Percentiles rank a stretch among this genome's conserved stretches.
These are phyloP conservation scores for Dorcoceras hygrometricum DNA, from an alignment of 257 asterid genomes.

Conservation along the genomic window DNA sequence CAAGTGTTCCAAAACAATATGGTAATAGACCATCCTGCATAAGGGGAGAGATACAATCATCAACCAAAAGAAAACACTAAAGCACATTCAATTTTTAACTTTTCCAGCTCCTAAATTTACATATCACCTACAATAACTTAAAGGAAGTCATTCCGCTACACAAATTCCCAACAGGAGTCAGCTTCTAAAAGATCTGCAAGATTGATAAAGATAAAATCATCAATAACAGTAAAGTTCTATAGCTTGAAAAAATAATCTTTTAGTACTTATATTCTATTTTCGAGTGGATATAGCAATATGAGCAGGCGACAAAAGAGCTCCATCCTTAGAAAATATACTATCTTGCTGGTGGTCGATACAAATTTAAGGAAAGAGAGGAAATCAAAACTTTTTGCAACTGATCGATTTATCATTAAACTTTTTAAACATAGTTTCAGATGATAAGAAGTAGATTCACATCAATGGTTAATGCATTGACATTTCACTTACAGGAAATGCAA, in stretches of 20 bases:
- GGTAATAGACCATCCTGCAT: constrained; percentile 34
- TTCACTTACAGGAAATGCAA: not conserved
- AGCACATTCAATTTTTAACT: not conserved
- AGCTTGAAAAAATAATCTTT: no score
- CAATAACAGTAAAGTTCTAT: not conserved
- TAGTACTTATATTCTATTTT: not conserved
- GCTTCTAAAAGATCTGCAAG: not conserved
- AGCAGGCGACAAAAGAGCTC: not conserved
- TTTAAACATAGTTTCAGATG: not conserved
- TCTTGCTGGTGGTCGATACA: not conserved
- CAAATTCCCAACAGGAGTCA: not conserved
- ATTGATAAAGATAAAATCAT: not conserved
- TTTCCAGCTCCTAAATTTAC: not conserved
- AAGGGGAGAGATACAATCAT: not conserved
- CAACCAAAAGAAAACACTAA: not conserved
- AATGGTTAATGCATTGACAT: not conserved
- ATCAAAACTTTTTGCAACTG: no score
- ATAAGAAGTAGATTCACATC: not conserved
- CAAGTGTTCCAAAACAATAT: constrained; percentile 22
- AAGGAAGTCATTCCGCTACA: not conserved
- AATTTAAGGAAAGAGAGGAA: not conserved
- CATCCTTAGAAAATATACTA: not conserved
- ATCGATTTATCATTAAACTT: not conserved
- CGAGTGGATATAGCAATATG: not conserved
- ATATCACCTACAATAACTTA: no score